Conservation (phyloP, 2,329 filamentous ascomycete genomes). For the Arthrobotrys conoides region DNA sequence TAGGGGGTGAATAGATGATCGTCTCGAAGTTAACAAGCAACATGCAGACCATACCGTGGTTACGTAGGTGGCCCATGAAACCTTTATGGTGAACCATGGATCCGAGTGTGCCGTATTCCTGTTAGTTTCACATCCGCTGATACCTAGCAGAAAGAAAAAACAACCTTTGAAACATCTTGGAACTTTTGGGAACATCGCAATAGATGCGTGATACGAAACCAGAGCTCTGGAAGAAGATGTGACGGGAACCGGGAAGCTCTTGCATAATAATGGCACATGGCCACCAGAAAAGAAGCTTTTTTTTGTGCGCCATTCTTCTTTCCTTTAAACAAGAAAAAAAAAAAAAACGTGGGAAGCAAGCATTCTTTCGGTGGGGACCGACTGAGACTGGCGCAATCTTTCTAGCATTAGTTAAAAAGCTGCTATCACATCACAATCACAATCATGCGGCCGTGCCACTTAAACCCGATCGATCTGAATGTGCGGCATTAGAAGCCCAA, state of each 20-base stretch:
- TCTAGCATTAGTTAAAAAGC: no score
- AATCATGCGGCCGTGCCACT: not conserved
- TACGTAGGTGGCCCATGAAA: not conserved
- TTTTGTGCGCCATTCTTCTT: conserved; percentile 22
- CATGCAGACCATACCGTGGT: not conserved
- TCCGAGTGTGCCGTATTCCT: not conserved
- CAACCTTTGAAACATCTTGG: no score
- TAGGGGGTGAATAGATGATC: conserved; percentile 43
- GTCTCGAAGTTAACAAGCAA: conserved; percentile 24
- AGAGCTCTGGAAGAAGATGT: conserved; percentile 36
- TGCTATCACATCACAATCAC: conserved; percentile 16
- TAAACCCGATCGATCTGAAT: not conserved
- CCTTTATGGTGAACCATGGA: not conserved
- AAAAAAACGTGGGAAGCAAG: conserved; percentile 50
- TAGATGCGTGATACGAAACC: conserved; percentile 27
- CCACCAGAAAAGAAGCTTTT: conserved; percentile 1
- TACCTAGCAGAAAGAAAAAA: not conserved
- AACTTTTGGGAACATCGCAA: not conserved
- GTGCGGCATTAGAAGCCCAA: conserved; percentile 16
- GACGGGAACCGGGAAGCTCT: conserved; percentile 27
- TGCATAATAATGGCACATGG: conserved; percentile 19
- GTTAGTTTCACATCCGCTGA: conserved; percentile 6
- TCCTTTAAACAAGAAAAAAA: conserved; percentile 2
- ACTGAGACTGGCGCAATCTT: conserved; percentile 8
- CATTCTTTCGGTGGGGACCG: conserved; percentile 32